phyloP scores from a whole-genome alignment of 371 early-diverging fungal species.

The Cokeromyces recurvatus region DNA sequence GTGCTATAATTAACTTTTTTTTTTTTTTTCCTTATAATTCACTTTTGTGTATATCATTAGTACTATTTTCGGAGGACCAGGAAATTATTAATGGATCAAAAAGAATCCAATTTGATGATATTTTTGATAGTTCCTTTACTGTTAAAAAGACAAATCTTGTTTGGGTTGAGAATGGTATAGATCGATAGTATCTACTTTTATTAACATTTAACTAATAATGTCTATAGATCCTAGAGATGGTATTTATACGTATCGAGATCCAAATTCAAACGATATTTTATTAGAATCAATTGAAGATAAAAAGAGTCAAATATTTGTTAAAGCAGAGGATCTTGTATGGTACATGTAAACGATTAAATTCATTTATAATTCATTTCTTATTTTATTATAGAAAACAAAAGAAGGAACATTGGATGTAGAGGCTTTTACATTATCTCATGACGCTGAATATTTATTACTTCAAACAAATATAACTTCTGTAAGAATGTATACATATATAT shows the following conservation, averaged over 20 bases:
- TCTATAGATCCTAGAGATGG: constrained; percentile 31
- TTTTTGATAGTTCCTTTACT: constrained; percentile 46
- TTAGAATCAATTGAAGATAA: constrained; percentile 36
- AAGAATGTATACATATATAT: neutral
- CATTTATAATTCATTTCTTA: constrained; percentile 10
- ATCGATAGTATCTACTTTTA: neutral
- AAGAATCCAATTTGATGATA: constrained; percentile 37
- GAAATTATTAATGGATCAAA: neutral
- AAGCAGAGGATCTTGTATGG: constrained; percentile 25
- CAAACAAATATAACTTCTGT: constrained; percentile 61
- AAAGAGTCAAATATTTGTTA: constrained; percentile 26
- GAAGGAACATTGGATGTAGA: constrained; percentile 30
- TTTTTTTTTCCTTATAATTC: too few species aligned
- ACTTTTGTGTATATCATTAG: too few species aligned
- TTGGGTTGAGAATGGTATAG: constrained; percentile 53
- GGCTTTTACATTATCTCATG: constrained; percentile 66
- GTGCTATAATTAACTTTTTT: too few species aligned
- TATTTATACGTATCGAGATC: constrained; percentile 44
- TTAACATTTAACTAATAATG: neutral
- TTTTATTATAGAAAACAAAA: constrained; percentile 16
- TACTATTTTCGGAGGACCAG: too few species aligned
- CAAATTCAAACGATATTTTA: constrained; percentile 39
- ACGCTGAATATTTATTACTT: constrained; percentile 73
- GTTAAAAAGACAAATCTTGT: constrained; percentile 35
- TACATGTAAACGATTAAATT: too few species aligned